A percentile compares a stretch with the other conserved stretches of the same genome.
Evolutionary conservation across 208 protist genomes (phyloP).

Genomic region (Leishmania tarentolae): DNA sequence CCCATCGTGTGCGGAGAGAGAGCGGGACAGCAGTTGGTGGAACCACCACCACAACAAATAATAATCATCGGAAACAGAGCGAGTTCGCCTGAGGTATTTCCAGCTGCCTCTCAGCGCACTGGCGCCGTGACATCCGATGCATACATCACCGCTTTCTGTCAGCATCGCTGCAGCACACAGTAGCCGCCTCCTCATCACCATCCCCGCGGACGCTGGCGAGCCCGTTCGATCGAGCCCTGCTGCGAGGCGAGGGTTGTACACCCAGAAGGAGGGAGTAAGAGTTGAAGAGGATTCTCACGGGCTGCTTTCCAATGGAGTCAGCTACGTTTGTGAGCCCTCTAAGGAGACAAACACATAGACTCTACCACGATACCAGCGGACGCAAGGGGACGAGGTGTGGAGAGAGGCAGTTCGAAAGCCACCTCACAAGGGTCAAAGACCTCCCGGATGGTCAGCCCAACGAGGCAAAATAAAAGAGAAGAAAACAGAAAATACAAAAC

Average conservation of each 20-base stretch:
- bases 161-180: neutral
- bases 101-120: too few species aligned
- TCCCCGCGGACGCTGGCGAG: neutral
- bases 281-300: neutral
- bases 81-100: too few species aligned
- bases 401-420: neutral
- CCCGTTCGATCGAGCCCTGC: neutral
- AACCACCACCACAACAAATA: neutral
- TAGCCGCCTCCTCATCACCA: neutral
- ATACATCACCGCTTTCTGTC: too few species aligned
- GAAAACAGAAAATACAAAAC: neutral
- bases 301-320: neutral
- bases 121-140: neutral
- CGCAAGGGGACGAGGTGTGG: neutral
- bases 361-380: neutral
- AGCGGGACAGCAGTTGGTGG: neutral
- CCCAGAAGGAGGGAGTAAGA: neutral
- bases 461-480: neutral
- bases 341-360: neutral
- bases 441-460: neutral
- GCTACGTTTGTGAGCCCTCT: neutral
- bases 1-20: neutral
- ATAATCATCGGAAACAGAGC: neutral
- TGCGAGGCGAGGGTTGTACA: neutral
- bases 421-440: neutral